A percentile compares a stretch with the other conserved stretches of the same genome.
Evolutionary conservation across 768 basidiomycete genomes (phyloP).

Genomic region (Coprinellus micaceus): DNA sequence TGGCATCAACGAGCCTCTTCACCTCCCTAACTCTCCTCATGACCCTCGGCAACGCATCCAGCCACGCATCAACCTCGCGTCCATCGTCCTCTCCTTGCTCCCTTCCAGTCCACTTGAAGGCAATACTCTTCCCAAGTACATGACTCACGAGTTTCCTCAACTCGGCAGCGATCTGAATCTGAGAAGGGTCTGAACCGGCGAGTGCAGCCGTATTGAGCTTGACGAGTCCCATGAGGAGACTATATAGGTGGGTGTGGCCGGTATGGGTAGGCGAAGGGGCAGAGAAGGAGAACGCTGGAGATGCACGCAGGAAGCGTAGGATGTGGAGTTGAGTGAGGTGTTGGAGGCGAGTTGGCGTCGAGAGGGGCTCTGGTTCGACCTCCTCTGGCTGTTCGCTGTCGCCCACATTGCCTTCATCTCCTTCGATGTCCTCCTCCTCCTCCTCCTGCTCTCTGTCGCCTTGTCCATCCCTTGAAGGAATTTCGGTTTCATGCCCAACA

Average conservation of each 20-base stretch:
- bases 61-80: conserved; percentile 7
- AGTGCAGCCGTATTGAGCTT: conserved; percentile 34
- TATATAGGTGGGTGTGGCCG: conserved; percentile 50
- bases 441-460: conserved; percentile 24
- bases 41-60: background rate
- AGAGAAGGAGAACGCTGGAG: conserved; percentile 74
- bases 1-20: conserved; percentile 3
- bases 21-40: conserved; percentile 5
- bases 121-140: conserved; percentile 64
- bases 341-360: conserved; percentile 20
- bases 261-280: conserved; percentile 5
- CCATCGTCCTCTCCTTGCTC: background rate
- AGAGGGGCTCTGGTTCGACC: conserved; percentile 14
- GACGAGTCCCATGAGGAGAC: conserved; percentile 45
- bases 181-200: conserved; percentile 4
- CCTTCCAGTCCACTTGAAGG: conserved; percentile 54
- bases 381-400: background rate
- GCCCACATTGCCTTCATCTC: background rate
- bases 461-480: conserved; percentile 1
- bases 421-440: conserved; percentile 6
- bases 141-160: conserved; percentile 53
- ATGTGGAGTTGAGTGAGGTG: conserved; percentile 75
- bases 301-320: conserved; percentile 66
- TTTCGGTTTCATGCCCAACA: background rate
- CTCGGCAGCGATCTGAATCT: background rate